These are phyloP conservation scores for Metarhizium anisopliae DNA, from an alignment of 2,329 filamentous ascomycete species.

Conservation along the genomic window DNA sequence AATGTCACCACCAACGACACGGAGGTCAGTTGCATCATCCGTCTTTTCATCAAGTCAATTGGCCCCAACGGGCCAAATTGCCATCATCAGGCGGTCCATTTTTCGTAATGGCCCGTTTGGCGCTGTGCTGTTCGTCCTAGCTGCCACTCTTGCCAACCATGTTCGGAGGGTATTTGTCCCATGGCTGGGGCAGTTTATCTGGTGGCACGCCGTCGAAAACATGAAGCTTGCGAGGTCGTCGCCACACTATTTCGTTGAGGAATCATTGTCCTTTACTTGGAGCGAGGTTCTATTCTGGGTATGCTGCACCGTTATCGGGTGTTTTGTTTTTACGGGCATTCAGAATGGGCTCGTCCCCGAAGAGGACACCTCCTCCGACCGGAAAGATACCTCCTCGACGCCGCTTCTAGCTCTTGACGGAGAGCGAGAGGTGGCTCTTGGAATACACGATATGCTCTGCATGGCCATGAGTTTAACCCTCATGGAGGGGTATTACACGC, in stretches of 20 bases:
- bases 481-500: conserved; percentile 21
- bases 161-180: conserved; percentile 24
- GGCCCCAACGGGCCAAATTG: not conserved
- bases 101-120: conserved; percentile 17
- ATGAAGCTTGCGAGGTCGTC: conserved; percentile 26
- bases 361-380: not conserved
- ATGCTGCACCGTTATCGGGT: not conserved
- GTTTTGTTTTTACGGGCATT: not conserved
- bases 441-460: conserved; percentile 9
- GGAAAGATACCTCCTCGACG: too few relatives aligned
- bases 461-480: conserved; percentile 17
- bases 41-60: not conserved
- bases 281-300: conserved; percentile 8
- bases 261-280: conserved; percentile 11
- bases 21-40: not conserved
- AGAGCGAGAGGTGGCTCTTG: not conserved
- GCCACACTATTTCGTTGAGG: conserved; percentile 25
- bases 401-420: not conserved
- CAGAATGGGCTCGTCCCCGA: not conserved
- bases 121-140: conserved; percentile 17
- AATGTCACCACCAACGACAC: not conserved
- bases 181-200: conserved; percentile 20
- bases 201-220: conserved; percentile 21
- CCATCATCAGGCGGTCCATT: conserved; percentile 6
- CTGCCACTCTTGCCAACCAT: conserved; percentile 30